Conservation (phyloP, 2,329 filamentous ascomycete species). For the Ophiostoma sp. region DNA sequence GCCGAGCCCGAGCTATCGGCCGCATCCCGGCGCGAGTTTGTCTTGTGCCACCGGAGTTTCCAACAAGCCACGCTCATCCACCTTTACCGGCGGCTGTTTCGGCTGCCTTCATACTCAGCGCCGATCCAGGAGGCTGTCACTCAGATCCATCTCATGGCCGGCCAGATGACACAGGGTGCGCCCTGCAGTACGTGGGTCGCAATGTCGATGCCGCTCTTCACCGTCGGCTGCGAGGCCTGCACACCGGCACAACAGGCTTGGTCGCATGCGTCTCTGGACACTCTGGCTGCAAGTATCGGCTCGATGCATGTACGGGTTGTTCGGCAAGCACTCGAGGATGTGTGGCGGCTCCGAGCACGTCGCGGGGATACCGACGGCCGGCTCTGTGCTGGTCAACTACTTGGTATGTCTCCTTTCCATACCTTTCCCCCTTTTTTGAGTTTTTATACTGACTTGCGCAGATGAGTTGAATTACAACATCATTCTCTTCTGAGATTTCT, state of each 20-base stretch:
- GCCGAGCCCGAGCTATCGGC: neutral
- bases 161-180: constrained; percentile 22
- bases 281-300: constrained; percentile 19
- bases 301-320: constrained; percentile 20
- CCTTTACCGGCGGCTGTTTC: constrained; percentile 23
- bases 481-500: constrained; percentile 15
- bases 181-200: constrained; percentile 22
- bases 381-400: constrained; percentile 13
- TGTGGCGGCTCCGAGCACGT: constrained; percentile 19
- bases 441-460: constrained; percentile 6
- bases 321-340: constrained; percentile 16
- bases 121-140: constrained; percentile 20
- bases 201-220: constrained; percentile 23
- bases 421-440: neutral
- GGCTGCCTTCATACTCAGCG: constrained; percentile 17
- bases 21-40: constrained; percentile 15
- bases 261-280: constrained; percentile 13
- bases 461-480: constrained; percentile 21
- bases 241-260: constrained; percentile 22
- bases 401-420: constrained; percentile 13
- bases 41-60: constrained; percentile 21
- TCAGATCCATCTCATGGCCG: constrained; percentile 15
- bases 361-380: constrained; percentile 15
- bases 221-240: constrained; percentile 21
- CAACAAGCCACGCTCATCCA: constrained; percentile 24